phyloP scores from a whole-genome alignment of 2,329 filamentous ascomycete species.

The Penicillium hordei region DNA sequence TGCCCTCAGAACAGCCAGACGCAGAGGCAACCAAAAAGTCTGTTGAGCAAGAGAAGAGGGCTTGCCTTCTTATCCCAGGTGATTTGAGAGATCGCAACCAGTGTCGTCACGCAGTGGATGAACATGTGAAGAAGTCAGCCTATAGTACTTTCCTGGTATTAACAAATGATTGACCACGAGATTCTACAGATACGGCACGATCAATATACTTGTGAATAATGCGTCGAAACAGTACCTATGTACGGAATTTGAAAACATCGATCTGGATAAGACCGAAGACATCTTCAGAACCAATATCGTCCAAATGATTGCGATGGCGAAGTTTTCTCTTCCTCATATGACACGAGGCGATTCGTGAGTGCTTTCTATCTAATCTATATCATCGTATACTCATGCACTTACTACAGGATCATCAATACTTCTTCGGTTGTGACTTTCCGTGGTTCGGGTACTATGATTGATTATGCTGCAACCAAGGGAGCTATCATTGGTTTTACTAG shows the following conservation, averaged over 20 bases:
- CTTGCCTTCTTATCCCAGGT: conserved; percentile 10
- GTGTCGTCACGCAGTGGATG: conserved; percentile 53
- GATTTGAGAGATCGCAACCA: conserved; percentile 14
- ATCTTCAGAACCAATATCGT: conserved; percentile 59
- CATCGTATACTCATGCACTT: not conserved
- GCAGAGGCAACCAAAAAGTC: conserved; percentile 10
- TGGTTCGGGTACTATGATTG: conserved; percentile 52
- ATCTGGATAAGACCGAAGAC: conserved; percentile 54
- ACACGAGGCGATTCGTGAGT: conserved; percentile 49
- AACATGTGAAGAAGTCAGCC: conserved; percentile 52
- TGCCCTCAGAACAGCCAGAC: conserved; percentile 13
- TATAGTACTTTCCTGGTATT: conserved; percentile 43
- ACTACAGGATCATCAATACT: conserved; percentile 55
- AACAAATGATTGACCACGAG: conserved; percentile 45
- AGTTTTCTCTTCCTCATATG: conserved; percentile 59
- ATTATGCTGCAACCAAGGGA: conserved; percentile 60
- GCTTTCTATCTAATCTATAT: not conserved
- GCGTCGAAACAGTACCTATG: conserved; percentile 58
- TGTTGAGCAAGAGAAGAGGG: conserved; percentile 9
- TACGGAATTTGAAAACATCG: conserved; percentile 49
- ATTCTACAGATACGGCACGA: conserved; percentile 43
- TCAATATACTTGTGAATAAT: conserved; percentile 60
- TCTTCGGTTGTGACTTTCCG: conserved; percentile 57
- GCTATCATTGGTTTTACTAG: conserved; percentile 59
- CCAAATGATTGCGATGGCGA: conserved; percentile 60